These are phyloP conservation scores for Pythium aquatile DNA, from an alignment of 352 stramenopile species.

Conservation along the genomic window DNA sequence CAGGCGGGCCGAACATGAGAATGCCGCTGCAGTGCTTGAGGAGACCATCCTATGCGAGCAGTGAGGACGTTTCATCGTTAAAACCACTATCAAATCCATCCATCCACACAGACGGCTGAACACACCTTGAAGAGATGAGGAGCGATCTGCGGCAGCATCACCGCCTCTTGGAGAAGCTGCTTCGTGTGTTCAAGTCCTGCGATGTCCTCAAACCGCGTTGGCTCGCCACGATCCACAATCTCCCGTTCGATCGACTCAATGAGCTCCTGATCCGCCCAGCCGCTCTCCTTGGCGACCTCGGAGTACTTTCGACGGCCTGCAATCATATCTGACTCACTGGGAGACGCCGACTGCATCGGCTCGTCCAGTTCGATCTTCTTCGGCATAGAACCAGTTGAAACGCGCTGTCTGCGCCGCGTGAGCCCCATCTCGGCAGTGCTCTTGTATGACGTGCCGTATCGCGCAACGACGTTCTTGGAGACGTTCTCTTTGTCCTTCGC, in stretches of 20 bases:
- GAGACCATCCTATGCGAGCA: constrained; percentile 50
- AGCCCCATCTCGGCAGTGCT: constrained; percentile 27
- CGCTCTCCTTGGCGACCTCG: constrained; percentile 69
- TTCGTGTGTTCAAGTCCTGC: constrained; percentile 81
- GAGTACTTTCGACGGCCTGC: constrained; percentile 72
- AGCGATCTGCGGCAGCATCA: constrained; percentile 84
- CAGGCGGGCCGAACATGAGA: constrained; percentile 85
- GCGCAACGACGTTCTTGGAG: constrained; percentile 25
- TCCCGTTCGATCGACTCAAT: constrained; percentile 88
- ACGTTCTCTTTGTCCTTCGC: constrained; percentile 20
- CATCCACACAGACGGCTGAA: background rate
- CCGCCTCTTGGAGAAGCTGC: constrained; percentile 76
- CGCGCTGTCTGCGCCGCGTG: constrained; percentile 12
- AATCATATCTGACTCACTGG: constrained; percentile 30
- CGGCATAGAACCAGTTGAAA: background rate
- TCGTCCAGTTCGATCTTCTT: constrained; percentile 20
- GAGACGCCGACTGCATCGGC: background rate
- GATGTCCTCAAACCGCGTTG: constrained; percentile 75
- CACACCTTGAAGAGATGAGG: constrained; percentile 73
- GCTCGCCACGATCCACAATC: constrained; percentile 73
- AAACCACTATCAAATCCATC: background rate
- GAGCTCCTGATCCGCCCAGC: constrained; percentile 74
- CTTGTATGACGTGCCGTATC: constrained; percentile 23
- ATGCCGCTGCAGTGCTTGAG: constrained; percentile 82
- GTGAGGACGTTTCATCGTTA: too few relatives aligned